Conservation (phyloP, 306 rosid species). For the Vigna angularis region DNA sequence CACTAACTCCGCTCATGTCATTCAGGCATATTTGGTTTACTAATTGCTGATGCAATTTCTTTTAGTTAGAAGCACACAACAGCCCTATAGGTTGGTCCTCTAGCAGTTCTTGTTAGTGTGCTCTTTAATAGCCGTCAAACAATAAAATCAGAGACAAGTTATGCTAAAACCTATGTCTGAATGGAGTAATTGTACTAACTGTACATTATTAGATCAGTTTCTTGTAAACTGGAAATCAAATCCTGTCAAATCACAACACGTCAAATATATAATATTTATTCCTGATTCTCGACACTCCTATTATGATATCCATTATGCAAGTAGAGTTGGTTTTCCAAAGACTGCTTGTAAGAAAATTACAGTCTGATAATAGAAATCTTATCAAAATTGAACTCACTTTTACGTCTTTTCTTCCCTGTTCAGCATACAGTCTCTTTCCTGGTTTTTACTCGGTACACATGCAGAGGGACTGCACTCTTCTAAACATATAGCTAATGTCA, state of each 20-base stretch:
- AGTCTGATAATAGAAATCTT: not conserved
- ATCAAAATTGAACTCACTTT: constrained; percentile 4
- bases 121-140: not conserved
- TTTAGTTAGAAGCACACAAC: not conserved
- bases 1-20: not conserved
- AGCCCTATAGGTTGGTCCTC: not conserved
- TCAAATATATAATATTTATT: no score
- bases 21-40: not conserved
- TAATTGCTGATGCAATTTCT: not conserved
- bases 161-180: no score
- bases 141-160: no score
- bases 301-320: not conserved
- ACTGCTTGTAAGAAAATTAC: not conserved
- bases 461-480: constrained; percentile 5
- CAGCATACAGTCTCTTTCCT: not conserved
- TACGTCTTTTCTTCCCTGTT: constrained; percentile 3
- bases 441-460: not conserved
- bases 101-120: not conserved
- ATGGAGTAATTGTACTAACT: no score
- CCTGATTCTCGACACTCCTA: not conserved
- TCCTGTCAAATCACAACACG: no score
- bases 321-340: not conserved
- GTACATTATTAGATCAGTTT: no score
- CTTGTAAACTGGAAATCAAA: no score
- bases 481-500: not conserved